Base-by-base conservation (phyloP, 2,329 filamentous ascomycete species). In the Arthrobotrys megalospora region DNA sequence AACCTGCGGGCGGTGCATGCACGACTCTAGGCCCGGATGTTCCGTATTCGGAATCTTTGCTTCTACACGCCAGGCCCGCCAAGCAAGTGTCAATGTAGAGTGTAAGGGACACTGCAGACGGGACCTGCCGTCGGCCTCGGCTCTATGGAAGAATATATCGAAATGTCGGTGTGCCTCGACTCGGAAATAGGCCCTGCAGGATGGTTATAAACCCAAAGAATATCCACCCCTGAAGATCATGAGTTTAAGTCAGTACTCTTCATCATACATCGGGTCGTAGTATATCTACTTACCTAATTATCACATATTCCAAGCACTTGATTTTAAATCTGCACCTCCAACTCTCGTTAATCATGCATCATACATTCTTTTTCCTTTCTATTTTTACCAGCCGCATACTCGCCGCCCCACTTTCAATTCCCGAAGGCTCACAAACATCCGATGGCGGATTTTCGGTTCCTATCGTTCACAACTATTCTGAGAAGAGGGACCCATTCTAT, bases 401-500 rank as follows among this genome's bases (percentile, higher is more conserved):
- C 4, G 60, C 60, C 14, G 41, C 52, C 19, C 69, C 60, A 24
- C 16, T 55, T 16, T 32, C 32, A 8, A 1, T 28, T 21, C 2
- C 41, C 14, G 24, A 14, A 34, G 6, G 4, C 4, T 32, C 36
- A 38, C 32, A 66, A 28, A 19, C 16, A 16, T 14, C 3, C n/a
- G 28, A 55, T 32, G 60, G 16, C 21, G 24, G 38, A 4, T 73
- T 73, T 12, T 43, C 60, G 21, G 41, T 73, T 24, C 69, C 69
- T 1, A 32, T 73, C 21, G 8, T 60, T 41, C 38, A 60, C 36
- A 66, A 21, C 2, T 8, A 8, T 41, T 28, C 41, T 34, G 41
- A 45, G 14, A 66, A 38, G 11, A 45, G 50, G 60, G 69, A 66
- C 16, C 69, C 60, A n/a, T 14, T 58, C 19, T 32, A 50, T 19